Evolutionary conservation across 371 early-diverging fungal species (phyloP).

Genomic region (Zychaea mexicana): DNA sequence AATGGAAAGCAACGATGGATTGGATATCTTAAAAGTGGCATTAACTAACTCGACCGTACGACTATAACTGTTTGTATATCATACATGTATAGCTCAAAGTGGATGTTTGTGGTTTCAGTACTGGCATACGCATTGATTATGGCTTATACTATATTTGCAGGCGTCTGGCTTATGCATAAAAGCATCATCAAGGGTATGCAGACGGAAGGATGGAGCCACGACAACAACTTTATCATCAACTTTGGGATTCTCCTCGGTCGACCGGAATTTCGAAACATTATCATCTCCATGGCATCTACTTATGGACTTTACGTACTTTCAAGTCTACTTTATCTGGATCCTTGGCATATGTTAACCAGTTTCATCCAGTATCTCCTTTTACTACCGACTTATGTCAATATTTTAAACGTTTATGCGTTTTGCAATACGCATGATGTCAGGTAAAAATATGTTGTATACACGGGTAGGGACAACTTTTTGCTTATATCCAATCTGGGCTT

Average conservation of each 20-base stretch:
- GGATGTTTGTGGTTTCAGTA: slow-evolving; percentile 56
- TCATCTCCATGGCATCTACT: slow-evolving; percentile 78
- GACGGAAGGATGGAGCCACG: slow-evolving; percentile 21
- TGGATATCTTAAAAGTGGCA: too few species aligned
- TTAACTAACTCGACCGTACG: slow-evolving; percentile 1
- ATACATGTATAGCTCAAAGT: slow-evolving; percentile 48
- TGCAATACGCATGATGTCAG: slow-evolving; percentile 88
- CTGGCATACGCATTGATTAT: slow-evolving; percentile 56
- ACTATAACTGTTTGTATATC: neutral
- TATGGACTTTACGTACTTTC: slow-evolving; percentile 86
- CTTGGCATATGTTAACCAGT: slow-evolving; percentile 93
- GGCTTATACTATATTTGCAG: slow-evolving; percentile 59
- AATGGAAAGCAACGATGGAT: neutral
- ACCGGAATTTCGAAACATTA: slow-evolving; percentile 74
- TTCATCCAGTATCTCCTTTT: slow-evolving; percentile 86
- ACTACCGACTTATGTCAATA: slow-evolving; percentile 87
- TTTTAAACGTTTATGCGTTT: slow-evolving; percentile 90
- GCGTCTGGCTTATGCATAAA: slow-evolving; percentile 44
- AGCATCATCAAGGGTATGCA: slow-evolving; percentile 31
- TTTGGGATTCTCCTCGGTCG: slow-evolving; percentile 24
- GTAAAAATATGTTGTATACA: slow-evolving; percentile 23
- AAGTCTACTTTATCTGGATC: slow-evolving; percentile 81
- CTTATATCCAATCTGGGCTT: neutral
- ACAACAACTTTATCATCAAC: slow-evolving; percentile 13
- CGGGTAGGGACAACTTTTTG: neutral